A percentile compares a stretch with the other conserved stretches of the same genome.
These are phyloP conservation scores for Camellia oleifera DNA, from an alignment of 179 eudicot species.

Conservation along the genomic window DNA sequence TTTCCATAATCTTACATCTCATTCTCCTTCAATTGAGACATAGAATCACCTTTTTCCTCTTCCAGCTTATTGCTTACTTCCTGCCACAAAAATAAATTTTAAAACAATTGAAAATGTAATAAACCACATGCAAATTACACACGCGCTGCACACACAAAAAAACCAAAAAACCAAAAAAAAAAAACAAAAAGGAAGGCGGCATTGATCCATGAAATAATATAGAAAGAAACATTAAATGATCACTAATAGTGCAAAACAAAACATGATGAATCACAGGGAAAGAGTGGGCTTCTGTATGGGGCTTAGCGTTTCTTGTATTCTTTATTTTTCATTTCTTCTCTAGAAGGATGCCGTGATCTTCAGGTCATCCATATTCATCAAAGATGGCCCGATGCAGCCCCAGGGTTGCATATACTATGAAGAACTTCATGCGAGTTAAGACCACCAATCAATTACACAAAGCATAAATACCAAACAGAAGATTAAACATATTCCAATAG, in stretches of 20 bases:
- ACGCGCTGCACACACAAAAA: neutral
- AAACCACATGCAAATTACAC: neutral
- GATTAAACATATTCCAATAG: neutral
- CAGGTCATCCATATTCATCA: neutral
- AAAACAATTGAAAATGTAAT: constrained; percentile 5
- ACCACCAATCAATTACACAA: neutral
- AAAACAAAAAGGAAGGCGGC: neutral
- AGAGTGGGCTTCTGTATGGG: neutral
- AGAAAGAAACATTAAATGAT: neutral
- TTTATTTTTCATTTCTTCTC: constrained; percentile 2
- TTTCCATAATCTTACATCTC: constrained; percentile 65
- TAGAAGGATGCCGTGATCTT: neutral
- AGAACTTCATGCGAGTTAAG: neutral
- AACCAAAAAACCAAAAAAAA: neutral
- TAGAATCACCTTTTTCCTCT: constrained; percentile 80
- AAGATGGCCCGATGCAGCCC: neutral
- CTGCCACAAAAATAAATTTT: constrained; percentile 30
- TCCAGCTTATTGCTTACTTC: constrained; percentile 88
- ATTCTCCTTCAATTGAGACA: constrained; percentile 89
- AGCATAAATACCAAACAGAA: neutral
- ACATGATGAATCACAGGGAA: neutral
- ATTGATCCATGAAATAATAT: neutral
- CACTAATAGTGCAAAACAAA: neutral
- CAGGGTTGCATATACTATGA: neutral
- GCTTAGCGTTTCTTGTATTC: neutral